A percentile compares a stretch with the other conserved stretches of the same genome.
These are phyloP conservation scores for Diaporthe vexans DNA, from an alignment of 2,329 filamentous ascomycete genomes.

Conservation along the genomic window DNA sequence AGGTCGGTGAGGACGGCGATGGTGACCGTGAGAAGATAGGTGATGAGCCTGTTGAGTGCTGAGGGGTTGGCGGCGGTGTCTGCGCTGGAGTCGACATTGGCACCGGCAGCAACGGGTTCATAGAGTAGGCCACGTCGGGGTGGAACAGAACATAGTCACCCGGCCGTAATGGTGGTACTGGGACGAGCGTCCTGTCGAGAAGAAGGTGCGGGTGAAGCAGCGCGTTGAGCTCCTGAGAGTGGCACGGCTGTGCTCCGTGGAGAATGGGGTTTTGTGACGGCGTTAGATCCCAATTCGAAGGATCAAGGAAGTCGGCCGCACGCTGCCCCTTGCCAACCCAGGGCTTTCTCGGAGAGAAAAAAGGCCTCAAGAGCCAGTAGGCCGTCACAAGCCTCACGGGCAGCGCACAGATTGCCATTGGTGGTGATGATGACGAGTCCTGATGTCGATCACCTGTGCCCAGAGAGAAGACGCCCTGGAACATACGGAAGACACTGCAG, in stretches of 20 bases:
- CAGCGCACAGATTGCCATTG: slow-evolving; percentile 78
- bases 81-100: neutral
- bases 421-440: slow-evolving; percentile 54
- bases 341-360: slow-evolving; percentile 58
- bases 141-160: slow-evolving; percentile 86
- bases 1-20: neutral
- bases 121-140: slow-evolving; percentile 77
- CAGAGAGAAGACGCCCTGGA: slow-evolving; percentile 82
- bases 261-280: slow-evolving; percentile 63
- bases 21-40: slow-evolving; percentile 18
- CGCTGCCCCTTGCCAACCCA: slow-evolving; percentile 24
- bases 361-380: slow-evolving; percentile 83
- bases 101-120: slow-evolving; percentile 50
- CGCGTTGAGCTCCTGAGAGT: slow-evolving; percentile 77
- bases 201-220: slow-evolving; percentile 81
- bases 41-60: slow-evolving; percentile 2
- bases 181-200: slow-evolving; percentile 76
- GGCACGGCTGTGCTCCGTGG: slow-evolving; percentile 79
- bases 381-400: slow-evolving; percentile 76
- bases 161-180: slow-evolving; percentile 76
- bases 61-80: neutral
- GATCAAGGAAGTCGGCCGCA: slow-evolving; percentile 24
- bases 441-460: slow-evolving; percentile 67
- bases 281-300: slow-evolving; percentile 37
- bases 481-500: slow-evolving; percentile 82